Evolutionary conservation across 441 rosid species (phyloP), one percentile per base, ranked within the genome.

Genomic region (Aquilaria agallochum): DNA sequence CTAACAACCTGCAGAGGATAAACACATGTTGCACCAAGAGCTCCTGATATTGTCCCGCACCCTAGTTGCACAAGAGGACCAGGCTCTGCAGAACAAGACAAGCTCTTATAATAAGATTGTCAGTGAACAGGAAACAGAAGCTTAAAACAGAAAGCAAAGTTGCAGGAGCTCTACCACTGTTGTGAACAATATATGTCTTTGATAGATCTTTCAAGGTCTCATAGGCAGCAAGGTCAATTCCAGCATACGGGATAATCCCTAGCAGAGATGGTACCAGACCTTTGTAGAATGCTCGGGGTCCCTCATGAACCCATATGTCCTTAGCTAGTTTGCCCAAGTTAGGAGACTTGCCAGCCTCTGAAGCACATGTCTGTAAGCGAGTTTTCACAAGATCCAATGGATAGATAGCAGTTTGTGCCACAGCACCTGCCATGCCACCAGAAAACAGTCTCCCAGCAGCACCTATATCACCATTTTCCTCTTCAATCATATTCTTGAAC

Each of bases 1-100:
- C 97, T 80, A 51, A 95, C 75, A 59, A 95, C 99, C 74, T 90
- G 99, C 79, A 95, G 81, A 30, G 99, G 99, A 69, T 95, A 95
- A 66, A 88, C 97, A 64, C 95, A 88, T 5, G 94, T 82, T 60
- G 99, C 99, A 65, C 97, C 99, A 32, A 90, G 85, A 63, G 90
- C 90, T 74, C 93, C 98, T 1, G 99, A 92, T 44, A 90, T 64
- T 74, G 84, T 92, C 71, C 98, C 99, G 70, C 98, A 92, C 47
- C 96, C 81, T 65, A 92, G 73, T 59, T 90, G 98, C 68, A 88
- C 81, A 45, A 90, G 76, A 27, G 98, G 88, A 66, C 98, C 97
- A 10, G 97, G 92, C 61, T 87, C 99, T 87, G 69, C 68, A 72
- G 6, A 53, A 27, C 34, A 49, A 11, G 15, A 50, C 6, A 55